Conservation (phyloP, 2,329 filamentous ascomycete species). For the Mycocentrospora acerina region DNA sequence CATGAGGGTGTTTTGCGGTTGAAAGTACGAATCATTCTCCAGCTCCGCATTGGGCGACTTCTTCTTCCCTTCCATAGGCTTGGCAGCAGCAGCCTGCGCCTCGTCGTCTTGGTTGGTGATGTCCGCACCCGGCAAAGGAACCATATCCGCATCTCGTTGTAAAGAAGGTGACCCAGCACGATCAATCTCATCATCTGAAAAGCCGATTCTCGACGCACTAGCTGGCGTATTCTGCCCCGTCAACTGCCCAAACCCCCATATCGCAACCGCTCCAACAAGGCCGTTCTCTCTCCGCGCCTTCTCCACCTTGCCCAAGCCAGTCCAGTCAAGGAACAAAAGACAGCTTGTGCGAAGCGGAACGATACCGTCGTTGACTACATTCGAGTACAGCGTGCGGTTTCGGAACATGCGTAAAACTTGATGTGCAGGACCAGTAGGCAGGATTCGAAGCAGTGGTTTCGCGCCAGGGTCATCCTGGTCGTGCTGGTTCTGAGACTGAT, state of each 20-base stretch:
- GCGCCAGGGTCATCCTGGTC: constrained; percentile 70
- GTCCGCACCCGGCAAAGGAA: constrained; percentile 69
- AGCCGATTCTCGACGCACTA: constrained; percentile 51
- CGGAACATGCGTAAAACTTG: constrained; percentile 82
- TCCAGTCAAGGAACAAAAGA: constrained; percentile 95
- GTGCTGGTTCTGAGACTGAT: constrained; percentile 57
- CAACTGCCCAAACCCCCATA: constrained; percentile 92
- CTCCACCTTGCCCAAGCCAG: constrained; percentile 86
- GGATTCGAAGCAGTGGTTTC: constrained; percentile 83
- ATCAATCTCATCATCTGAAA: constrained; percentile 33
- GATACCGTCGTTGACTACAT: constrained; percentile 96
- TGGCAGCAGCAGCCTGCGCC: constrained; percentile 33
- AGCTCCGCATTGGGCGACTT: constrained; percentile 21
- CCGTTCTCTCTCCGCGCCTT: constrained; percentile 92
- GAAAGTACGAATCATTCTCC: constrained; percentile 22
- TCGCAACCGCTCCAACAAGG: constrained; percentile 86
- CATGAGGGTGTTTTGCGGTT: constrained; percentile 45
- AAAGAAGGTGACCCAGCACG: constrained; percentile 31
- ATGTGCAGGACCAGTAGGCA: constrained; percentile 90
- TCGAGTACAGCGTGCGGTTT: constrained; percentile 91
- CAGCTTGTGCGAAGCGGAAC: constrained; percentile 94
- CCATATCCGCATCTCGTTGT: constrained; percentile 51
- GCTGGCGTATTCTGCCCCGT: constrained; percentile 66
- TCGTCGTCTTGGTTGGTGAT: constrained; percentile 67
- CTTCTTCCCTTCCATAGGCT: constrained; percentile 32